Evolutionary conservation across 352 stramenopile species (phyloP).

Genomic region (Phytopythium boreale): DNA sequence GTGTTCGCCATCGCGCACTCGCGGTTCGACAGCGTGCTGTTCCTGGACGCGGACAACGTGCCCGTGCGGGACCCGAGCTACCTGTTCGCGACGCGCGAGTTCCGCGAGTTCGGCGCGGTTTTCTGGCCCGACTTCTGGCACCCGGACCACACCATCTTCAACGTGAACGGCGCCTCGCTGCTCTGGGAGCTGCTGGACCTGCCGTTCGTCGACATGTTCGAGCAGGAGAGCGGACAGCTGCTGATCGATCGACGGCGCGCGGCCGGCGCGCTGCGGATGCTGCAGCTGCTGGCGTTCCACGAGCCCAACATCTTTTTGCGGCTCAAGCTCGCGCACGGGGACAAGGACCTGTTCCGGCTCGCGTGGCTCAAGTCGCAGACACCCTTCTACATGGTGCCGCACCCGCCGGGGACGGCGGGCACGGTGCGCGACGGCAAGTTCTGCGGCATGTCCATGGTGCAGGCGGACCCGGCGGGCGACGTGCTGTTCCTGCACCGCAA

Average conservation of each 20-base stretch:
- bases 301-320: constrained; percentile 29
- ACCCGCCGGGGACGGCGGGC: constrained; percentile 26
- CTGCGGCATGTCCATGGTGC: constrained; percentile 51
- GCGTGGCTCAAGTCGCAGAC: constrained; percentile 49
- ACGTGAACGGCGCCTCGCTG: constrained; percentile 42
- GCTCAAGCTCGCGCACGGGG: constrained; percentile 39
- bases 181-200: constrained; percentile 50
- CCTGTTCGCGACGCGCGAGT: constrained; percentile 39
- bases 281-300: constrained; percentile 42
- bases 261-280: constrained; percentile 15
- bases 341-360: constrained; percentile 61
- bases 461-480: constrained; percentile 32
- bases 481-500: constrained; percentile 56
- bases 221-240: constrained; percentile 51
- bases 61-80: constrained; percentile 43
- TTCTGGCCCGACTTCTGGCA: constrained; percentile 67
- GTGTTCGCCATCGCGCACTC: constrained; percentile 37
- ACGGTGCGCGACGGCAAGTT: constrained; percentile 34
- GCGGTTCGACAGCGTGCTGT: constrained; percentile 34
- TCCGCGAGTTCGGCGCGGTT: constrained; percentile 30
- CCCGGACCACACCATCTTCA: constrained; percentile 51
- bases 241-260: constrained; percentile 31
- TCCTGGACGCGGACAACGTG: constrained; percentile 58
- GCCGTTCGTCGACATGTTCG: constrained; percentile 43
- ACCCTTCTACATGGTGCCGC: constrained; percentile 47